Base-by-base conservation (phyloP, 2,329 filamentous ascomycete genomes). In the Cytospora chrysosperma region DNA sequence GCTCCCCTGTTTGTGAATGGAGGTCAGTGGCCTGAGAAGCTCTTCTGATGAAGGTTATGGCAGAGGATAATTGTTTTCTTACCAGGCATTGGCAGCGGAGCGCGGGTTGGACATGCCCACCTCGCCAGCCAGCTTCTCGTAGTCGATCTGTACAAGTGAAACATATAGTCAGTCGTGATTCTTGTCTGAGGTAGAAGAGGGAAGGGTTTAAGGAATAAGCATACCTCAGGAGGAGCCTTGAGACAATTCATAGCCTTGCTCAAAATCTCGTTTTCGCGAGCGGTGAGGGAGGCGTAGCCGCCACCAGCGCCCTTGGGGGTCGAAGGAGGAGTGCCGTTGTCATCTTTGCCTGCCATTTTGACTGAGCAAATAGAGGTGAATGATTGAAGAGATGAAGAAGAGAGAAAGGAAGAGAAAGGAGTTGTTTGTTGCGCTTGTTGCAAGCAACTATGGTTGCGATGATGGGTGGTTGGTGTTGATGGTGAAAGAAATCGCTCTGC, bases 111-210 rank as follows among this genome's bases (percentile, higher is more conserved):
- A 24, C 65, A 66, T 68, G 57, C 24, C 43, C 3, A 65, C 26
- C 65, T 91, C 84, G 77, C 88, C 88, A 65, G 86, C 88, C 51
- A 92, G 89, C 75, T 91, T 52, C 17, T 54, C 56, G 26, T 63
- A 67, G 17, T 67, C 65, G 21, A 67, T 53, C 65, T 67, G 54
- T 24, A 2, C 13, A n/a, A 12, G 2, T 24, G 9, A 24, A 10
- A 4, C 9, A 24, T 3, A 24, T 7, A 3, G 43, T 47, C n/a
- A 47, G n/a, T 47, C 19, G 43, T 4, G 43, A 13, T 47, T n/a
- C 9, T 26, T 19, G 7, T 24, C 4, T 24, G 17, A 24, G 54
- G 1, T 9, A 26, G 27, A 9, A 7, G 7, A 1, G 17, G 24
- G 8, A 19, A 30, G 27, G 32, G 12, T 2, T 19, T 1, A 9